phyloP scores from a whole-genome alignment of 257 asterid species.

The Leptodermis oblonga region DNA sequence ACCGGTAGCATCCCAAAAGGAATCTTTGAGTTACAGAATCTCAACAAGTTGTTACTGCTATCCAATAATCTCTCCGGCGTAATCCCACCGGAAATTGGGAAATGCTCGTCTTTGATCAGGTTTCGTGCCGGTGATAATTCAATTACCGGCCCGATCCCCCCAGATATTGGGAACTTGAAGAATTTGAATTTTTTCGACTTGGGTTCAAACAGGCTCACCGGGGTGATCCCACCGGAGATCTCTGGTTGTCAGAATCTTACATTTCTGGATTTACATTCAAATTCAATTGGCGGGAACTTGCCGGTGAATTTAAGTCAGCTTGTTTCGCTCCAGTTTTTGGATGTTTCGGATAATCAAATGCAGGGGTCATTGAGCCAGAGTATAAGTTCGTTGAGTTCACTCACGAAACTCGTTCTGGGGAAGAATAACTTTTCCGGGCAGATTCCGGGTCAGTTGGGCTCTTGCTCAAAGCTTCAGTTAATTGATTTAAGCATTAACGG shows the following conservation, averaged over 20 bases:
- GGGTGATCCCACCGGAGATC: constrained; percentile 50
- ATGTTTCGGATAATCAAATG: constrained; percentile 55
- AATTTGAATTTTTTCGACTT: constrained; percentile 65
- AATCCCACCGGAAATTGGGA: constrained; percentile 58
- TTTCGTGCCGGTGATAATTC: constrained; percentile 55
- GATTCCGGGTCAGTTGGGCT: constrained; percentile 56
- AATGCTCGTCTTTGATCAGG: constrained; percentile 65
- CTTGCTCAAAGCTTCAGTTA: constrained; percentile 63
- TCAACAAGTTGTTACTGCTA: constrained; percentile 55
- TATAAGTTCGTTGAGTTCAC: constrained; percentile 55
- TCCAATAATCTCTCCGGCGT: constrained; percentile 61
- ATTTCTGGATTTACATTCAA: constrained; percentile 74
- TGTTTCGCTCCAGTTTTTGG: constrained; percentile 54
- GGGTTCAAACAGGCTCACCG: constrained; percentile 58
- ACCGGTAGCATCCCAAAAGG: constrained; percentile 66
- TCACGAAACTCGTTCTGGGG: constrained; percentile 63
- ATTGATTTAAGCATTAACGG: constrained; percentile 67
- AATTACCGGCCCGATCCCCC: constrained; percentile 58
- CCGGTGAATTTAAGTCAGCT: constrained; percentile 51
- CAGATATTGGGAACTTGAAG: constrained; percentile 58
- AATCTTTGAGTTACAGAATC: constrained; percentile 48
- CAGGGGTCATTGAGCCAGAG: constrained; percentile 57
- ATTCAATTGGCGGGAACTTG: constrained; percentile 53
- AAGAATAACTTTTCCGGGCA: constrained; percentile 54
- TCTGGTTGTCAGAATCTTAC: constrained; percentile 69